These are phyloP conservation scores for Candida odintsovae DNA, from an alignment of 805 yeast genomes.

Conservation along the genomic window DNA sequence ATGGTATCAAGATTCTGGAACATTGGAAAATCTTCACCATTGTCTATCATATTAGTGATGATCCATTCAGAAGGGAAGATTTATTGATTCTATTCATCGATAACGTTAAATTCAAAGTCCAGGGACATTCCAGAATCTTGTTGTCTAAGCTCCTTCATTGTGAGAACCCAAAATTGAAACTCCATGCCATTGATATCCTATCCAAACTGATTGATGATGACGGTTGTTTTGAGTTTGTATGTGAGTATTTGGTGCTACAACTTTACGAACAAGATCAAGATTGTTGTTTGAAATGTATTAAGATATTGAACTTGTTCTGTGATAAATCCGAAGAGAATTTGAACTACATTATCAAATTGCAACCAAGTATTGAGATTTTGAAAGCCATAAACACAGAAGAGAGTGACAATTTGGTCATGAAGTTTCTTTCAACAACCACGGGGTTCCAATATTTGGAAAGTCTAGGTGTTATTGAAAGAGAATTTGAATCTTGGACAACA, in stretches of 20 bases:
- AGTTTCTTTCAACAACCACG: slow-evolving; percentile 54
- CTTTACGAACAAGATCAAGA: slow-evolving; percentile 59
- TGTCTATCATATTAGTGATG: slow-evolving; percentile 62
- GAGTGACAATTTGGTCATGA: slow-evolving; percentile 52
- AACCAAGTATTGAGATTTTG: slow-evolving; percentile 45
- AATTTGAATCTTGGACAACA: slow-evolving; percentile 64
- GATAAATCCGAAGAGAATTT: slow-evolving; percentile 44
- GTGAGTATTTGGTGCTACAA: slow-evolving; percentile 55
- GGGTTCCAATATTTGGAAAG: slow-evolving; percentile 67
- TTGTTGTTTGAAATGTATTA: slow-evolving; percentile 53
- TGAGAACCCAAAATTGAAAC: slow-evolving; percentile 44
- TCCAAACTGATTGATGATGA: slow-evolving; percentile 31
- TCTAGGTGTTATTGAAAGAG: slow-evolving; percentile 54
- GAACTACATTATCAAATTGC: slow-evolving; percentile 42
- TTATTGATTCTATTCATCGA: slow-evolving; percentile 52
- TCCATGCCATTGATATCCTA: slow-evolving; percentile 52
- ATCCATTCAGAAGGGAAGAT: slow-evolving; percentile 47
- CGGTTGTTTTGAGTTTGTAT: slow-evolving; percentile 35
- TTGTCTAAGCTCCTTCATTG: slow-evolving; percentile 59
- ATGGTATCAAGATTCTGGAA: slow-evolving; percentile 65
- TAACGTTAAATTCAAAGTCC: slow-evolving; percentile 52
- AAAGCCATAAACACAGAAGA: slow-evolving; percentile 8
- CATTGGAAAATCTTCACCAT: slow-evolving; percentile 84
- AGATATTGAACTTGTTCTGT: slow-evolving; percentile 47
- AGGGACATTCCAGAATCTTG: slow-evolving; percentile 63